A percentile compares a stretch with the other conserved stretches of the same genome.
Conservation (phyloP, 2,329 filamentous ascomycete species). For the Ophiocordyceps polyrhachis-furcata region DNA sequence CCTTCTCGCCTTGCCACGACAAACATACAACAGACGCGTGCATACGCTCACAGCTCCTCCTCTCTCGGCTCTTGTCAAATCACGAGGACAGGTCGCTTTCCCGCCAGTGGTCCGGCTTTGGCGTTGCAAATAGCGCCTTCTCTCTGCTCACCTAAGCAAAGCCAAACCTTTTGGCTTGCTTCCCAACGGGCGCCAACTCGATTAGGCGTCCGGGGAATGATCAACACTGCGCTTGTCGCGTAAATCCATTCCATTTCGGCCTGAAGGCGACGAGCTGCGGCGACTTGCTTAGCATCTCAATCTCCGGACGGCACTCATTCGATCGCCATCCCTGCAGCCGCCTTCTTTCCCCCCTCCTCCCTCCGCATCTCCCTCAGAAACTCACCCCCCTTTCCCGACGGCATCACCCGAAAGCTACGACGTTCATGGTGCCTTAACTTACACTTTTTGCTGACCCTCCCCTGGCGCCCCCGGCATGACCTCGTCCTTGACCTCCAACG, state of each 20-base stretch:
- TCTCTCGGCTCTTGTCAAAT: no score
- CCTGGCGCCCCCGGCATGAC: constrained; percentile 15
- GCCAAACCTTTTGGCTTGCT: neutral
- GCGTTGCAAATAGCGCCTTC: neutral
- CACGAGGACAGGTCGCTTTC: neutral
- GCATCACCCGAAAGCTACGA: neutral
- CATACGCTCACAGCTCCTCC: neutral
- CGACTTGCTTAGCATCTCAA: neutral
- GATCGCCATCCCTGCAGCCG: neutral
- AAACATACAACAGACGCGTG: neutral
- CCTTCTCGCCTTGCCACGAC: neutral
- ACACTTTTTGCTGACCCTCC: neutral
- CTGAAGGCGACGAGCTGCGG: neutral
- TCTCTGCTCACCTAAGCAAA: neutral
- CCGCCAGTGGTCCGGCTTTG: neutral
- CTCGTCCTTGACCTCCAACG: constrained; percentile 23
- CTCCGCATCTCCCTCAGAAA: neutral
- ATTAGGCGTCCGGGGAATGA: constrained; percentile 1
- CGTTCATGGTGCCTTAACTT: neutral
- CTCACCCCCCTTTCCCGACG: neutral
- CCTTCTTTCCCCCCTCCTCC: neutral
- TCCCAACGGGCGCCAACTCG: constrained; percentile 1
- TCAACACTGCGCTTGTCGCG: constrained; percentile 2
- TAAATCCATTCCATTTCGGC: constrained; percentile 2
- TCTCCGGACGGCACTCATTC: neutral